Evolutionary conservation across 177 flowering plant species (phyloP), one percentile per base, ranked within the genome.

Genomic region (Vitis hybrid): DNA sequence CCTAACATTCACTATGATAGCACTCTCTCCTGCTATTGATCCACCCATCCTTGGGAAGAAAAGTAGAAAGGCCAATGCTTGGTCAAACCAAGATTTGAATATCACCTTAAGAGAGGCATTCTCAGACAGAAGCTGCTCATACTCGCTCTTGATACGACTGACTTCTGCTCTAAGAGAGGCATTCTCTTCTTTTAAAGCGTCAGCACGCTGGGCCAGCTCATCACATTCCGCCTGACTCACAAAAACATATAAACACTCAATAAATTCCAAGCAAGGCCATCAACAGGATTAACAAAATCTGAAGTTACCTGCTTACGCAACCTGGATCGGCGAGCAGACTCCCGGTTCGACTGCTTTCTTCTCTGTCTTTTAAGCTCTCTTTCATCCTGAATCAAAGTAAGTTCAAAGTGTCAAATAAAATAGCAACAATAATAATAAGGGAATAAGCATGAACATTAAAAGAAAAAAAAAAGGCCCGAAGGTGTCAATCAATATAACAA

Each of bases 321-420:
- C 77, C 98, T 83, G 39, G 98, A 94, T 18, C 95, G 77, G 8
- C 97, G 93, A 70, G 98, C 98, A 69, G 98, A 92, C 82, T 94
- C 98, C 76, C 98, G 78, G 77, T 94, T 94, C n/a, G 98, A 94
- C 79, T 94, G 98, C 85, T 94, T 94, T 74, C 98, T 86, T 75
- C 90, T 85, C 77, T 94, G 97, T 75, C 90, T 86, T 73, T 94
- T 94, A 49, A 92, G 86, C 79, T 94, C 98, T 77, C 98, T 81
- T 67, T 92, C 98, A 86, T 94, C 98, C 98, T 94, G 80, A 67
- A 72, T 26, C 48, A 51, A 60, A 11, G 50, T 60, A 60, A 31
- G 68, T 52, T 20, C 22, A 62, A 59, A 39, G 19, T 69, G 18
- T 52, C 14, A 20, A 39, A 56, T 58, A 33, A 45, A n/a, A 51